Evolutionary conservation across 495 filamentous ascomycete species (phyloP).

Genomic region (Penicillium parvum): DNA sequence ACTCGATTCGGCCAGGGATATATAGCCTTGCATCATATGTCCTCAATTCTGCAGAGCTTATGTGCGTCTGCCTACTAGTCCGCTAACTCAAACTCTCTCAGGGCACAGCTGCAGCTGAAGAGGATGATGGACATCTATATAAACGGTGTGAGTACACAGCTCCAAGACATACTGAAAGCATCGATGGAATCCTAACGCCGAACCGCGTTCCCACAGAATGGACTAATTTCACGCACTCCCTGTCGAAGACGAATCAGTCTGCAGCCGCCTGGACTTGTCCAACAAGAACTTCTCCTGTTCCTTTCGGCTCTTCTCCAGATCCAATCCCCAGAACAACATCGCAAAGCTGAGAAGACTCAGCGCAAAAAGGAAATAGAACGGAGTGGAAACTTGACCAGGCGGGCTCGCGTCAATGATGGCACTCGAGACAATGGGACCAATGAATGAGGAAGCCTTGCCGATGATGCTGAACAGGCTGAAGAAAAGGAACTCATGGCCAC

Average conservation of each 20-base stretch:
- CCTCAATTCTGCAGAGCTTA: too few species aligned
- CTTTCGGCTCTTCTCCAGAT: slow-evolving; percentile 53
- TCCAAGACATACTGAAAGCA: too few species aligned
- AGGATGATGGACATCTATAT: too few species aligned
- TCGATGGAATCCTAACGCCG: background rate
- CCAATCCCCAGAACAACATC: slow-evolving; percentile 49
- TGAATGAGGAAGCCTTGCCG: slow-evolving; percentile 60
- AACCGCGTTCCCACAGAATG: background rate
- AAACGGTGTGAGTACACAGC: background rate
- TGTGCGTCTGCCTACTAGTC: too few species aligned
- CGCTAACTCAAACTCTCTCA: too few species aligned
- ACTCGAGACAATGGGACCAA: slow-evolving; percentile 59
- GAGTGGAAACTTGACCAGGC: slow-evolving; percentile 48
- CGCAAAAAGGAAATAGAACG: slow-evolving; percentile 61
- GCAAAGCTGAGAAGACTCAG: slow-evolving; percentile 52
- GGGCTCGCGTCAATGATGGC: slow-evolving; percentile 62
- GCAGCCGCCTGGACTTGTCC: slow-evolving; percentile 16
- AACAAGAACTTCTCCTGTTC: slow-evolving; percentile 46
- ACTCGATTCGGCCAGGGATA: too few species aligned
- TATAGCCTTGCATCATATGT: too few species aligned
- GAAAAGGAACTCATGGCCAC: slow-evolving; percentile 62
- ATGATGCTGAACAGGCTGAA: slow-evolving; percentile 64
- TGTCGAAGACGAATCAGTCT: slow-evolving; percentile 4
- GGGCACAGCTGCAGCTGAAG: too few species aligned
- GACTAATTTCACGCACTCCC: too few species aligned